Percentiles rank a stretch among this genome's conserved stretches.
phyloP scores from a whole-genome alignment of 352 stramenopile genomes.

The Globisporangium camurandrum region DNA sequence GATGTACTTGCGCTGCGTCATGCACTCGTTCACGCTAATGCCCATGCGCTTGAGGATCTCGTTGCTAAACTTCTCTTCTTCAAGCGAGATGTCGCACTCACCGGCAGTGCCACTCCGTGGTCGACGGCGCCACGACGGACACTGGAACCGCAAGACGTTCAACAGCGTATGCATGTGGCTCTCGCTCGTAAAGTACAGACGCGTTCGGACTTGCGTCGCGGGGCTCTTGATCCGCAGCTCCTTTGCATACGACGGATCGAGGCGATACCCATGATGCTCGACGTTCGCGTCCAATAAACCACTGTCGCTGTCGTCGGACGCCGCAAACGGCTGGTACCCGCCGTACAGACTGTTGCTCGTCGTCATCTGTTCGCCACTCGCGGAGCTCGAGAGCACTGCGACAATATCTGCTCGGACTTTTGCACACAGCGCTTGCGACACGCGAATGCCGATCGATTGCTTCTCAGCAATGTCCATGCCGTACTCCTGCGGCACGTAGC shows the following conservation, averaged over 20 bases:
- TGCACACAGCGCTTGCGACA: slow-evolving; percentile 95
- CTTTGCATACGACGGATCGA: slow-evolving; percentile 80
- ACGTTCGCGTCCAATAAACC: slow-evolving; percentile 41
- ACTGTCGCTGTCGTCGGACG: slow-evolving; percentile 23
- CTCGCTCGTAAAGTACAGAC: slow-evolving; percentile 99
- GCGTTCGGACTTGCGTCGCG: slow-evolving; percentile 87
- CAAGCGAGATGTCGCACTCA: slow-evolving; percentile 66
- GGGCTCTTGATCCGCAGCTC: slow-evolving; percentile 95
- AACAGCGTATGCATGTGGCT: slow-evolving; percentile 97
- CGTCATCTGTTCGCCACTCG: slow-evolving; percentile 22
- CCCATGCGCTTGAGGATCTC: slow-evolving; percentile 81
- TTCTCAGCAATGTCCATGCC: slow-evolving; percentile 91
- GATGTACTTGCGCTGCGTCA: slow-evolving; percentile 74
- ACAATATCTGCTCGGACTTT: slow-evolving; percentile 96
- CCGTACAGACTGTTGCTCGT: slow-evolving; percentile 28
- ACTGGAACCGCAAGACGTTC: slow-evolving; percentile 95
- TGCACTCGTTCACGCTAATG: slow-evolving; percentile 74
- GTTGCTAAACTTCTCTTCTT: slow-evolving; percentile 82
- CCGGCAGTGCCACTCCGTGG: slow-evolving; percentile 51
- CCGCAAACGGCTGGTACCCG: slow-evolving; percentile 14
- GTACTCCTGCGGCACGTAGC: slow-evolving; percentile 97
- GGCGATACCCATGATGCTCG: slow-evolving; percentile 83
- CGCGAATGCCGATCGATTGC: slow-evolving; percentile 92
- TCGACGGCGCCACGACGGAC: slow-evolving; percentile 53
- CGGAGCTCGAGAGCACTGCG: slow-evolving; percentile 62